Evolutionary conservation across 495 filamentous ascomycete species (phyloP), one percentile per base, ranked within the genome.

Genomic region (Glonium stellatum): DNA sequence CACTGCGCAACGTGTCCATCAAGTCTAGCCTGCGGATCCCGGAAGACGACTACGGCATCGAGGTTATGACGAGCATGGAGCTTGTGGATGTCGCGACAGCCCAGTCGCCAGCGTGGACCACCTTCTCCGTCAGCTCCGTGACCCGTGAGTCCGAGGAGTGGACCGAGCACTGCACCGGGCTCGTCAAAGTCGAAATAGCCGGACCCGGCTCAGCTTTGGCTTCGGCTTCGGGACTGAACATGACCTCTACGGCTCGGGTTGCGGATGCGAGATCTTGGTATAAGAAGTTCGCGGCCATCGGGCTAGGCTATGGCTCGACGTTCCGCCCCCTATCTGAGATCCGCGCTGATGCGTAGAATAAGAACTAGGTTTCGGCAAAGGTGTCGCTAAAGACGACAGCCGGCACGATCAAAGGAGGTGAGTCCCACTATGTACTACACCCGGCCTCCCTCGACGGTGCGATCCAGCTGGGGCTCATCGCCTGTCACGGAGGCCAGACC

Each of bases 371-470:
- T 15, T 55, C 21, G 10, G 64, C 61, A 44, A 67, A 53, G 12
- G 46, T 55, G n/a, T n/a, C n/a, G n/a, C n/a, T n/a, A n/a, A n/a
- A n/a, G n/a, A n/a, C n/a, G n/a, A 44, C 27, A 9, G 61, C 63
- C 5, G 44, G 39, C 12, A 51, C 39, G 44, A 34, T 60, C 36
- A 63, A 44, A 47, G 61, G 31, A n/a, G 51, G 22, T 11, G 66
- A 67, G 46, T 62, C 66, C 10, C 35, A 31, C 9, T 66, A 72
- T 36, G 35, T 48, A 5, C 49, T 72, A 1, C 71, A 73, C 53
- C 71, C 71, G 1, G 58, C 71, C 3, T 37, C 69, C 15, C 55
- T 73, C 0, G 71, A 73, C 53, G 15, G 36, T 10, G 18, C 12
- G 27, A 27, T 67, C 21, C 70, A 69, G 48, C 60, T 70, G 6